A percentile compares a stretch with the other conserved stretches of the same genome.
These are phyloP conservation scores for Durio zibethinus DNA, from an alignment of 345 rosid genomes.

Conservation along the genomic window DNA sequence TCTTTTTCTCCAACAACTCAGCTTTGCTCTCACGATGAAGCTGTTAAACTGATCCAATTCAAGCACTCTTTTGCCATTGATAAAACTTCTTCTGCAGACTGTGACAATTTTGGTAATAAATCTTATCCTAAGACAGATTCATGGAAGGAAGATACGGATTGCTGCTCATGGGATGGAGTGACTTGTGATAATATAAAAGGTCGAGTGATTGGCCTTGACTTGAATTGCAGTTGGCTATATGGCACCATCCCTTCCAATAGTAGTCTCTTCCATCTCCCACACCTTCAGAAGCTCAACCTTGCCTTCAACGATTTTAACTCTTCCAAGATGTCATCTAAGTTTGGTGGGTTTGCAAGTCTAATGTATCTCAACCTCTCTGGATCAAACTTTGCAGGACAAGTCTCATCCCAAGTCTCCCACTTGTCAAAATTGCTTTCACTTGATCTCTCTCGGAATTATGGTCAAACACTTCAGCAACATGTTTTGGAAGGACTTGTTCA, in stretches of 20 bases:
- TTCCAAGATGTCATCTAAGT: conserved; percentile 8
- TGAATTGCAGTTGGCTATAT: too few species aligned
- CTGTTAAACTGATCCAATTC: conserved; percentile 4
- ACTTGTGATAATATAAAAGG: too few species aligned
- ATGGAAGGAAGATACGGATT: too few species aligned
- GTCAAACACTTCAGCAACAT: not conserved
- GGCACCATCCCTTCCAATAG: too few species aligned
- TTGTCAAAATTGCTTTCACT: conserved; percentile 16
- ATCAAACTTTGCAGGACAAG: too few species aligned
- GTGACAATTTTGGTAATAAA: not conserved
- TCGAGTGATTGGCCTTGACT: too few species aligned
- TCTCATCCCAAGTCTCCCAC: too few species aligned
- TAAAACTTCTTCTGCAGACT: too few species aligned
- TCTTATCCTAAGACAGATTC: too few species aligned
- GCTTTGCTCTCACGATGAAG: not conserved
- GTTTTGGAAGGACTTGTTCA: not conserved
- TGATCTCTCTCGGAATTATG: not conserved
- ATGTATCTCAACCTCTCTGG: conserved; percentile 3
- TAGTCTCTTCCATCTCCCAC: conserved; percentile 18
- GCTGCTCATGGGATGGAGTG: too few species aligned
- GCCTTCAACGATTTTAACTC: conserved; percentile 22
- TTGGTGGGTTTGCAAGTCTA: not conserved
- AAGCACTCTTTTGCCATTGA: conserved; percentile 1
- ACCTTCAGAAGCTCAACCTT: conserved; percentile 28
- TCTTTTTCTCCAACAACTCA: not conserved